Evolutionary conservation across 73 alveolate genomes (phyloP).

Genomic region (Uronychia binucleata): DNA sequence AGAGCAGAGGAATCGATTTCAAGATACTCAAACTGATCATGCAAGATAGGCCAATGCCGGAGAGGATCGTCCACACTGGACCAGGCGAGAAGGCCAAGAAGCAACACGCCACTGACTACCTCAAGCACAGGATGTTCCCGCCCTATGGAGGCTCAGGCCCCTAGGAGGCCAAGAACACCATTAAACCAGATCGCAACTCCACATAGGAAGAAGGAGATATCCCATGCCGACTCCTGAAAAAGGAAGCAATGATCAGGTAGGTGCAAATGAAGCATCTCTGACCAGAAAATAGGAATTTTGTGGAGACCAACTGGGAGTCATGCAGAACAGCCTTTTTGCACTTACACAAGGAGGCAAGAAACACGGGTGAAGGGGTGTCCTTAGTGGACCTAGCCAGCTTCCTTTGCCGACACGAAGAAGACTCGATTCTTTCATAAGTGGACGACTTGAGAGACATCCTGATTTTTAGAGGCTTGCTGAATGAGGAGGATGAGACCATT

Average conservation of each 20-base stretch:
- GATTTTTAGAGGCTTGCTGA: neutral
- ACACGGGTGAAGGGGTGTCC: neutral
- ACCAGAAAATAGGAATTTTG: neutral
- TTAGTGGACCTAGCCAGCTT: neutral
- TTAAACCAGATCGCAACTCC: neutral
- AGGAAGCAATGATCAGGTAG: neutral
- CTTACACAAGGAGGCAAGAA: neutral
- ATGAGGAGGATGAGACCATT: neutral
- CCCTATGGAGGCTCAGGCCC: neutral
- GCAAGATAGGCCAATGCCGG: neutral
- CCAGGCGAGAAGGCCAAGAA: neutral
- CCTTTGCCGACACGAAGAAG: neutral
- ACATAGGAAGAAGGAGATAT: neutral
- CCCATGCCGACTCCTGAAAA: neutral
- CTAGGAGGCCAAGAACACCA: neutral
- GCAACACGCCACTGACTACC: neutral
- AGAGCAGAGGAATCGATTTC: neutral
- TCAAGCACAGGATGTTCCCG: neutral
- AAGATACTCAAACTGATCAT: neutral
- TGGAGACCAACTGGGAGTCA: neutral
- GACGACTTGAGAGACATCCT: neutral
- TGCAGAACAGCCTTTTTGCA: neutral
- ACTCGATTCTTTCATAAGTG: neutral
- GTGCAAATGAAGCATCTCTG: neutral
- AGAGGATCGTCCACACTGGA: neutral